Evolutionary conservation across 1,139 yeast genomes (phyloP), one percentile per base, ranked within the genome.

Genomic region (Lizanozyma gosingica): DNA sequence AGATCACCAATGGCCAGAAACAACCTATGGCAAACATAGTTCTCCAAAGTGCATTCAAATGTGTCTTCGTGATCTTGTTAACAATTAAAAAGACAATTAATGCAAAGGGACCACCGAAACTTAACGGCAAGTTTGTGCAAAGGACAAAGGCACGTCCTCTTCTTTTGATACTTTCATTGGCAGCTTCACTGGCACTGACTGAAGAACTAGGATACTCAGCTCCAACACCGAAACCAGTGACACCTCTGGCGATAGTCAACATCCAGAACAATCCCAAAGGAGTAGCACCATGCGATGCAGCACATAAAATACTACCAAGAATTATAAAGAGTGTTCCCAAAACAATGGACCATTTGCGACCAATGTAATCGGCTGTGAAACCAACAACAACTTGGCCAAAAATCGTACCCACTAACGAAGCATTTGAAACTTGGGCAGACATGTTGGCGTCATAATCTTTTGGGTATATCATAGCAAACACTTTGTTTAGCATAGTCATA

Each of bases 101-200:
- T n/a, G 87, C 84, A 57, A 83, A 79, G 15, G 92, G 92, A 6
- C 87, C 87, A 43, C 94, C 92, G 39, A 83, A 67, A 3, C 85
- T 68, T 37, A 83, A 62, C 3, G 92, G 92, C 38, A 83, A 63
- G 56, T 83, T 83, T 6, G 92, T 83, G 16, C 78, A 82, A 56
- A 83, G 50, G 37, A 76, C 71, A 51, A 83, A 80, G 3, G 74
- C 70, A 32, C 79, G 73, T 39, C 90, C 88, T 56, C 90, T 69
- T 51, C 71, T 69, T 51, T 68, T 76, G 37, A 72, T 67, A 2
- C 78, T 67, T 46, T 76, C 79, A 53, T 82, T 80, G 2, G 88
- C 84, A 33, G 87, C 83, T 56, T 82, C 90, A 35, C 79, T 74
- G 1, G 87, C 86, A 27, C 83, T 67, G 1, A 81, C 73, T 0